Evolutionary conservation across 2,329 filamentous ascomycete genomes (phyloP), one percentile per base, ranked within the genome.

Genomic region (Arthrobotrys megalospora): DNA sequence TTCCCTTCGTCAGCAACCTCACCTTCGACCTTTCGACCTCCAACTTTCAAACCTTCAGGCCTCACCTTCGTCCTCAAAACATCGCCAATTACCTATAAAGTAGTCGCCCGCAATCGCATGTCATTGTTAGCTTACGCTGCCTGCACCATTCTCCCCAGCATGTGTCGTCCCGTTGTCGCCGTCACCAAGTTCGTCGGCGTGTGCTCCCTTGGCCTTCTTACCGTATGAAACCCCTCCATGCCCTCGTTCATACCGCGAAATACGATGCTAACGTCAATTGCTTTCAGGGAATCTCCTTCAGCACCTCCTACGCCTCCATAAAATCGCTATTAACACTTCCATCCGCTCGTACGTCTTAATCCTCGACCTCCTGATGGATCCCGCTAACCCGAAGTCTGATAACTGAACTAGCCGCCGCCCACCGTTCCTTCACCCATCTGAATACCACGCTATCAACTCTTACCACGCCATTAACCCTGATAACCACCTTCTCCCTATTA

Each of bases 161-260:
- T 78, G 75, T 71, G 60, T 41, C 75, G 75, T n/a, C 75, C 75
- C 12, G 21, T 45, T 19, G 71, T 78, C 62, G 65, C 67, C 53
- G 36, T 67, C 36, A 72, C 75, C 21, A 78, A 78, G 12, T 78
- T 78, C 32, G 67, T 78, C 67, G 75, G 75, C 45, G 75, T 78
- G 45, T 67, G 67, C n/a, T 78, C 75, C 11, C 75, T 78, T 7
- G 75, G 75, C 2, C 38, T 78, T 7, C 62, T 78, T 2, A 78
- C 75, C 19, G 75, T 78, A 72, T 41, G 75, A 21, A 12, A 3
- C 32, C 28, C 48, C 36, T 38, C 36, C 36, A 38, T 36, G 28
- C 50, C 43, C 38, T 19, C 12, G n/a, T 3, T 28, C 24, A 28
- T 21, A 65, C 11, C 8, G 7, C n/a, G 5, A 64, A 32, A 21